Conservation (phyloP, 2,329 filamentous ascomycete genomes). For the Colletotrichum paranaense region DNA sequence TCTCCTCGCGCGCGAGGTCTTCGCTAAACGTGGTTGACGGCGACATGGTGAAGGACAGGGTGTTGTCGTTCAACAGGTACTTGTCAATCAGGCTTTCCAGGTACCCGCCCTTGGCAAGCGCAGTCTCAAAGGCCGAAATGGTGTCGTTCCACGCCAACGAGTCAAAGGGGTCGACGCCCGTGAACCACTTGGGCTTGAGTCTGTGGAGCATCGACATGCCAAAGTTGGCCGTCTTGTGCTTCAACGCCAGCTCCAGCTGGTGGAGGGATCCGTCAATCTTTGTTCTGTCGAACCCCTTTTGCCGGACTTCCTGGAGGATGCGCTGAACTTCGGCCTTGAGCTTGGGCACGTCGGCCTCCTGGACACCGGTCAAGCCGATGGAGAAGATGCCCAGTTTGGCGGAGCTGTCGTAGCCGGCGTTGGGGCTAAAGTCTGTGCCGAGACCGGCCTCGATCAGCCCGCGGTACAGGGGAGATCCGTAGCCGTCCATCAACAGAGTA, state of each 20-base stretch:
- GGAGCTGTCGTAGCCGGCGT: slow-evolving; percentile 89
- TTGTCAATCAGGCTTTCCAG: slow-evolving; percentile 88
- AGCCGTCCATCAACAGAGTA: slow-evolving; percentile 89
- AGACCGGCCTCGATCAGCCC: slow-evolving; percentile 90
- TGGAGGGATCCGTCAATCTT: slow-evolving; percentile 96
- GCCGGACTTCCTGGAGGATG: slow-evolving; percentile 75
- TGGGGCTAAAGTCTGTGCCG: slow-evolving; percentile 93
- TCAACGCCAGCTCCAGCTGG: slow-evolving; percentile 90
- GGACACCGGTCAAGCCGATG: slow-evolving; percentile 90
- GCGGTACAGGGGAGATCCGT: slow-evolving; percentile 92
- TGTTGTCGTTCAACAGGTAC: slow-evolving; percentile 89
- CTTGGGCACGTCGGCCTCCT: slow-evolving; percentile 79
- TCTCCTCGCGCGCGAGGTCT: slow-evolving; percentile 82
- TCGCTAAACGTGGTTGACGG: slow-evolving; percentile 81
- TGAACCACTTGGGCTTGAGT: slow-evolving; percentile 94
- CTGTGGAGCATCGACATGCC: slow-evolving; percentile 91
- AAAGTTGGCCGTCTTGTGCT: slow-evolving; percentile 97
- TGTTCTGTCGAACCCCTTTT: slow-evolving; percentile 85
- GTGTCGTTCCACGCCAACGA: slow-evolving; percentile 92
- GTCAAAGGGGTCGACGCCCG: slow-evolving; percentile 91
- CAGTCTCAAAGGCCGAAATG: slow-evolving; percentile 82
- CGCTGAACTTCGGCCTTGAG: slow-evolving; percentile 80
- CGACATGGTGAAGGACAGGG: slow-evolving; percentile 93
- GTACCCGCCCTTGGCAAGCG: slow-evolving; percentile 81
- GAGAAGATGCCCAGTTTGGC: slow-evolving; percentile 86